Base-by-base conservation (phyloP, 257 asterid species). In the Solanum clarkiae region DNA sequence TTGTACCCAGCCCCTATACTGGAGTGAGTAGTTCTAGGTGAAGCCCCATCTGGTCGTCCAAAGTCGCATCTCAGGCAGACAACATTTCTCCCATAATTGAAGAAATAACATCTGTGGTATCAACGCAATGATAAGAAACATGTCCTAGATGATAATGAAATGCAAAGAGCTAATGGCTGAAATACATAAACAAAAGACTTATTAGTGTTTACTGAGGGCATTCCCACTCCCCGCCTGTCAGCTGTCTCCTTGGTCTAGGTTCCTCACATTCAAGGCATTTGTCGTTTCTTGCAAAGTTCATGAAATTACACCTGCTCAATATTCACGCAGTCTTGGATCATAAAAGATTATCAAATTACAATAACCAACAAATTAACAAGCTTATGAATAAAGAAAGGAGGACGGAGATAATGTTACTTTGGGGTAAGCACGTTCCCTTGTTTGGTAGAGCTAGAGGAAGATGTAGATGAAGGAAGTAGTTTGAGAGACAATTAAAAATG, bases 251-350 rank as follows among this genome's bases (percentile, higher is more conserved):
- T 7, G 99, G 97, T 91, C 95, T 90, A 77, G 91, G 57, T 85
- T 91, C 98, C 92, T 95, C 98, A 85, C 99, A 96, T 90, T 96
- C 99, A 24, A 94, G 97, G 90, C 99, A 96, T 86, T 92, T 88
- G 63, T 83, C 59, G 71, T 96, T 96, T 92, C 93, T 95, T 15
- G 99, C 99, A 49, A 96, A 96, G 92, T 96, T 96, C 98, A 96
- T 96, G 84, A 95, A 96, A 84, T 87, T 89, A 89, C 99, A 96
- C 95, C 99, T 96, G 94, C 86, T 88, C 85, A 86, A 88, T 53
- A 86, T 5, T 63, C 83, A 80, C 54, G 77, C 75, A 62, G 69
- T 15, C 16, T 47, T 32, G 10, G 60, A 65, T 14, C 5, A 9
- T 49, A 24, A 75, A 24, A 77, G 63, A 77, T 51, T 55, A 77